Evolutionary conservation across 371 early-diverging fungal species (phyloP), one percentile per base, ranked within the genome.

Genomic region (Catenaria anguillulae): DNA sequence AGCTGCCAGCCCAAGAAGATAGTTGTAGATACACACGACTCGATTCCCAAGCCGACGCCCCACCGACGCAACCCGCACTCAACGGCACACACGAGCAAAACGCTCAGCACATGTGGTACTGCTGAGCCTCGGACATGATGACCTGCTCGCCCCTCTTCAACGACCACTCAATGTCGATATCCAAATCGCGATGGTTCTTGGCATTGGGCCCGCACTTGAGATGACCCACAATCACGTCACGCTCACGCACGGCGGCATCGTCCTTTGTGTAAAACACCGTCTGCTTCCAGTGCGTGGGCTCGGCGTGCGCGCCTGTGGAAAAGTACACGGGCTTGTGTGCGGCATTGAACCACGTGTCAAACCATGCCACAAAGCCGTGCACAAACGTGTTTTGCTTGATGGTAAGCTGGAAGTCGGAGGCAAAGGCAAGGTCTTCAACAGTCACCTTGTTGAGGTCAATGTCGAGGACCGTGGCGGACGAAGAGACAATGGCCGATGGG

Each of bases 281-380:
- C 73, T 97, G 97, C 79, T 95, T 96, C 98, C 98, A 98, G 73
- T 98, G 98, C 45, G 98, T 98, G 69, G 89, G 88, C 74, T 85
- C 83, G 52, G 86, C 78, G 61, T 80, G 76, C 8, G 96, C 93
- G 4, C 89, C 85, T 13, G 98, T 98, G 63, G 89, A 88, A 72
- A 98, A 93, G 63, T 73, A 69, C 62, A 94, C 81, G 34, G 88
- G 88, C 77, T 84, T 88, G 73, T 84, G 88, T 75, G 83, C 88
- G 64, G 83, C 82, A 19, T 82, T 81, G 72, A 98, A 98, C 60
- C 77, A 81, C 63, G 89, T 92, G 73, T 96, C 96, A 69, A 98
- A 98, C 89, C 89, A 91, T 35, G 84, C 81, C 72, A 96, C 52
- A 63, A 96, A 86, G 31, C 89, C 95, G 67, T 93, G 90, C 33